Base-by-base conservation (phyloP, 2,329 filamentous ascomycete species). In the Xylaria multiplex region DNA sequence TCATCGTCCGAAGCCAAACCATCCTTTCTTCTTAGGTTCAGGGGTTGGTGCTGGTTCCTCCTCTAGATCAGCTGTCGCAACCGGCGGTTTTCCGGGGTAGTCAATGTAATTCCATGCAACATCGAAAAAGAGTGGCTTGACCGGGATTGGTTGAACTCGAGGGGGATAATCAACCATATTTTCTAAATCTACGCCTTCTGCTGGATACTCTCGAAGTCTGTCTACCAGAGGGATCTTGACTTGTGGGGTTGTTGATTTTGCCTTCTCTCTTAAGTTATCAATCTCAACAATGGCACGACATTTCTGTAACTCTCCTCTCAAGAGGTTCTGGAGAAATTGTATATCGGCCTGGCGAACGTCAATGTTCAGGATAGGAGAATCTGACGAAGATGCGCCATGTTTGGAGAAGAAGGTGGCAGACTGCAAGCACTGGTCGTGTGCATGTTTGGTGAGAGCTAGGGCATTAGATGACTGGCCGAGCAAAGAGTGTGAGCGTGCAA, bases 71-170 rank as follows among this genome's bases (percentile, higher is more conserved):
- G 71, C 70, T 13, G 77, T 71, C 4, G 72, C 68, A 32, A 77
- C 76, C 6, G 77, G 75, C 37, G 79, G 71, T 72, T 88, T 88
- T 40, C 89, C 89, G 0, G 94, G 93, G 76, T 99, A 99, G 55
- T 93, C 89, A 68, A 99, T 94, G 77, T 97, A 98, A 77, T 98
- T 98, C 92, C 93, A 99, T 9, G 96, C 96, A 7, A 97, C 91
- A 76, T 99, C 96, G 65, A 98, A 88, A 84, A 98, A 98, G 40
- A 98, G 85, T 32, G 96, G 96, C 82, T 99, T 99, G 59, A 97
- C 91, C 0, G 96, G 93, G 45, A 98, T 88, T 1, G 91, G 86
- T 68, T 92, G 88, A 71, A 97, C 82, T 76, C 89, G 91, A 1
- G 95, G 94, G 13, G 96, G 96, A 78, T 94, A 97, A 4, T 89